Evolutionary conservation across 306 rosid genomes (phyloP), one percentile per base, ranked within the genome.

Genomic region (Luffa aegyptiaca): DNA sequence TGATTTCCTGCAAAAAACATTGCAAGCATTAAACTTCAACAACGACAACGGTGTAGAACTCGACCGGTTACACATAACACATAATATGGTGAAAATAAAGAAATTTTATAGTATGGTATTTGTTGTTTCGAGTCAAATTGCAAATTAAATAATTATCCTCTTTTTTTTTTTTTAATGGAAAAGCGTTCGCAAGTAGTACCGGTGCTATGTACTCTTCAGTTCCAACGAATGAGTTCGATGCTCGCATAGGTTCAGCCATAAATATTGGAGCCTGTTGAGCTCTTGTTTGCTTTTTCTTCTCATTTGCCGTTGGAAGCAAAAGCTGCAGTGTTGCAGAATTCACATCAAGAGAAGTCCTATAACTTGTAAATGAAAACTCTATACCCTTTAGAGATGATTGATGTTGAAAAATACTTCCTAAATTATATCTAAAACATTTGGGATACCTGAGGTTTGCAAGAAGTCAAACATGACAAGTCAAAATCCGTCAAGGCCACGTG

Each of bases 121-220:
- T 21, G 55, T 71, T 12, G 39, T 71, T 45, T 45, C 1, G 5
- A 21, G 10, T 12, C 6, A 20, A 20, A 26, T 26, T 13, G 76
- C 4, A 4, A 68, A 68, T 68, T 4, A 41, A 18, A 11, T 18
- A 20, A 12, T 0, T 13, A 48, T 72, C 21, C 5, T 20, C n/a
- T 48, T 35, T 10, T 48, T 33, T 10, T 48, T 33, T 72, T 26
- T 18, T 45, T 33, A 68, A 79, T 80, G 44, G 82, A 51, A 52
- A 70, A 73, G 78, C 20, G 37, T 8, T 45, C 39, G 53, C 49
- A 39, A 51, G 77, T 71, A 33, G 63, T 53, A 87, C 99, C 92
- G 99, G 99, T 63, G 99, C 99, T 37, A 95, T 95, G 91, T 95
- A 95, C 88, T 95, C 99, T 82, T 95, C 99, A 5, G 99, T 95